These are phyloP conservation scores for Debaryomyces sp. DNA, from an alignment of 1,139 yeast species.

Conservation along the genomic window DNA sequence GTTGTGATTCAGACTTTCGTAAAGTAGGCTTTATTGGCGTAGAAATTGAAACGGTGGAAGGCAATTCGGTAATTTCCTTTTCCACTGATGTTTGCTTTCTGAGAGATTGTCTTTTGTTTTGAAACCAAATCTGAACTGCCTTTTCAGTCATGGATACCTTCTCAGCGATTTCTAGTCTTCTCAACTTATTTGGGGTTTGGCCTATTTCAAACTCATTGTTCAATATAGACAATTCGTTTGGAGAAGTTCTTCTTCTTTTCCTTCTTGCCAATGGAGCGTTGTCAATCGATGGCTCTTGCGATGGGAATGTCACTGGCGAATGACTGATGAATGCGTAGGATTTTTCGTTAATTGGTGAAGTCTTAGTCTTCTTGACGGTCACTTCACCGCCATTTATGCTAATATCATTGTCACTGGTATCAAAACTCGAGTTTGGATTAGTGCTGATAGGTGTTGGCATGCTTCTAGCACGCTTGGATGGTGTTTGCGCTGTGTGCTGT, in stretches of 20 bases:
- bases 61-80: constrained; percentile 48
- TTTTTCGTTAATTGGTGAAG: constrained; percentile 26
- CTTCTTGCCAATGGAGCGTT: constrained; percentile 90
- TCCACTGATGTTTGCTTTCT: constrained; percentile 53
- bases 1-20: constrained; percentile 25
- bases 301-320: constrained; percentile 83
- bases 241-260: constrained; percentile 93
- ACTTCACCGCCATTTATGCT: constrained; percentile 1
- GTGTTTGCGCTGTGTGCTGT: constrained; percentile 4
- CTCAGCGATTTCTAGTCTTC: constrained; percentile 75
- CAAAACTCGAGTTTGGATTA: constrained; percentile 11
- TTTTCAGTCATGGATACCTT: constrained; percentile 92
- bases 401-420: constrained; percentile 14
- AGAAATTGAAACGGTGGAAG: constrained; percentile 38
- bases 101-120: constrained; percentile 85
- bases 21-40: constrained; percentile 32
- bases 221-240: constrained; percentile 76
- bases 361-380: constrained; percentile 5
- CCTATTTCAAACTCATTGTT: constrained; percentile 78
- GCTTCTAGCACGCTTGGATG: constrained; percentile 1
- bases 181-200: constrained; percentile 76
- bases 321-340: constrained; percentile 90
- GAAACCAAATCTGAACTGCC: constrained; percentile 98
- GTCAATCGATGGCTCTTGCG: constrained; percentile 83
- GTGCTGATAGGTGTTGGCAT: constrained; percentile 7